Percentiles rank a stretch among this genome's conserved stretches.
Conservation (phyloP, 73 alveolate genomes). For the Diophrys appendiculata region DNA sequence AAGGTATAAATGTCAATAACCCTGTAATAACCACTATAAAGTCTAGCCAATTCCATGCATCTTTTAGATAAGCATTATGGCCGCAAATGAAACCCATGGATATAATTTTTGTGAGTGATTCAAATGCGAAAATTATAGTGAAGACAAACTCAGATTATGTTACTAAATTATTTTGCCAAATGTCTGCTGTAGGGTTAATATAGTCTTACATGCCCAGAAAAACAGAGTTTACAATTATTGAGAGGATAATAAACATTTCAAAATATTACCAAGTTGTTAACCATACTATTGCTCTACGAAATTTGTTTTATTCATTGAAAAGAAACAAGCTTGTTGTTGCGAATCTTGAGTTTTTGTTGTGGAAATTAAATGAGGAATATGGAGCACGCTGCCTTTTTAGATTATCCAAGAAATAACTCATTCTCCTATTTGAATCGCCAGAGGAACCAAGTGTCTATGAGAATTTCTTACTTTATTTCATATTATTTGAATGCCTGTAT, state of each 20-base stretch:
- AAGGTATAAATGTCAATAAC: constrained; percentile 29
- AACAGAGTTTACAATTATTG: not conserved
- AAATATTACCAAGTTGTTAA: constrained; percentile 4
- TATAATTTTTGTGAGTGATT: constrained; percentile 44
- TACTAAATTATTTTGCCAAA: too few species aligned
- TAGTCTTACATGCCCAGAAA: constrained; percentile 2
- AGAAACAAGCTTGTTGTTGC: too few species aligned
- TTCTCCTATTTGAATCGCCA: too few species aligned
- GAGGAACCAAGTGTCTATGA: too few species aligned
- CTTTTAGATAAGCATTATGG: constrained; percentile 54
- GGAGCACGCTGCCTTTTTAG: too few species aligned
- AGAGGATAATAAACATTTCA: not conserved
- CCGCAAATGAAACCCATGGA: constrained; percentile 55
- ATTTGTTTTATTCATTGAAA: too few species aligned
- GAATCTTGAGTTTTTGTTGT: too few species aligned
- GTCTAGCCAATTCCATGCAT: constrained; percentile 74
- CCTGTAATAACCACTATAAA: constrained; percentile 64
- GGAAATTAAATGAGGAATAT: too few species aligned
- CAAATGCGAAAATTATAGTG: constrained; percentile 55
- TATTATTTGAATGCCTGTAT: too few species aligned
- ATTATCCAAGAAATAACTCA: too few species aligned
- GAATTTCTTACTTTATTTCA: too few species aligned
- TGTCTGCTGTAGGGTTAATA: not conserved
- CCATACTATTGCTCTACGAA: too few species aligned
- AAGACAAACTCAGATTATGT: constrained; percentile 20